Evolutionary conservation across 2,329 filamentous ascomycete genomes (phyloP), one percentile per base, ranked within the genome.

Genomic region (Aureobasidium pullulans): DNA sequence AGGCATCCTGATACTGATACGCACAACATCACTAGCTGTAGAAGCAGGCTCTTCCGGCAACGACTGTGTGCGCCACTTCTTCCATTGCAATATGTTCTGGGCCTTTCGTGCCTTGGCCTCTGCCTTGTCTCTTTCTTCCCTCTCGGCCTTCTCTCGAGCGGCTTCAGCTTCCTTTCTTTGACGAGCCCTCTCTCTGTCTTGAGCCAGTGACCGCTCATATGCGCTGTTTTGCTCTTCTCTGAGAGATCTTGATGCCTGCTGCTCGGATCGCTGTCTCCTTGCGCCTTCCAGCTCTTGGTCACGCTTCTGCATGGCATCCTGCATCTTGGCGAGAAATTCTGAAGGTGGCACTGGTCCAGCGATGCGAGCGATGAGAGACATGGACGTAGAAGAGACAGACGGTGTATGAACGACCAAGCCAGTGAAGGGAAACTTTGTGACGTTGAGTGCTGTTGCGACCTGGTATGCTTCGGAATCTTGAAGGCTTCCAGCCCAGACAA

Each of bases 401-500:
- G 92, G 91, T 0, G 92, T 96, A 64, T 96, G 87, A 60, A 90
- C 92, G 31, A 96, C 86, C 3, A 96, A 74, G 13, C 87, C 90
- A 0, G 88, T 86, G 70, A 96, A 97, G 9, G 94, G 94, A 68
- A 94, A 96, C 70, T 95, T 96, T 61, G 90, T 96, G 72, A 89
- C 94, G 66, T 86, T 86, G 63, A 97, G 84, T 47, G 92, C 90
- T 11, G 84, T 82, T n/a, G 91, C 85, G 42, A 96, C 90, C 71
- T 96, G 91, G 72, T 95, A 97, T 5, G 93, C 90, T 75, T 99
- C 94, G 3, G 90, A 88, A 71, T 99, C 94, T 63, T 91, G 84
- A 0, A 97, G 88, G 66, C 91, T 96, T 48, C 94, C 94, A 42
- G 88, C 90, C 94, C 94, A 99, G 2, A 99, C 74, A 37, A 97